Percentiles rank a stretch among this genome's conserved stretches.
phyloP scores from a whole-genome alignment of 2,329 filamentous ascomycete species.

The Monosporascus sp. region DNA sequence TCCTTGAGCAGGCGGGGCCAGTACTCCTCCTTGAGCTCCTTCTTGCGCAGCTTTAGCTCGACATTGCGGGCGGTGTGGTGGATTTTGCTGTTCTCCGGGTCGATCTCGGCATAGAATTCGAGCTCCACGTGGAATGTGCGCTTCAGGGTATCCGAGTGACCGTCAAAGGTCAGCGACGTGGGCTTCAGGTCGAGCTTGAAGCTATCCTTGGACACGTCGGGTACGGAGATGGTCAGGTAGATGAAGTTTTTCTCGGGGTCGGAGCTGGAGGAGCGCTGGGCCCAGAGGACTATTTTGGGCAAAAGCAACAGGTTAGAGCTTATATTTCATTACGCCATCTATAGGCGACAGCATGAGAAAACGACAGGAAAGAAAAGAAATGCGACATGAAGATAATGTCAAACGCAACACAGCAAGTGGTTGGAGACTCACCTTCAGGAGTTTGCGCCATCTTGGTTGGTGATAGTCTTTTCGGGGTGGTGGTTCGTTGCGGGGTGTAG shows the following conservation, averaged over 20 bases:
- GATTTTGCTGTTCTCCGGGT: constrained; percentile 75
- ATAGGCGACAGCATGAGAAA: not conserved
- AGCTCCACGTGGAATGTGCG: constrained; percentile 80
- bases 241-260: constrained; percentile 89
- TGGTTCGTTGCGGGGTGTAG: not conserved
- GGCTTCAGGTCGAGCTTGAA: constrained; percentile 81
- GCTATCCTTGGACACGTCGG: constrained; percentile 72
- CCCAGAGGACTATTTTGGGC: constrained; percentile 74
- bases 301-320: constrained; percentile 4
- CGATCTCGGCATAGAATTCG: constrained; percentile 87
- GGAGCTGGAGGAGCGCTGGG: constrained; percentile 80
- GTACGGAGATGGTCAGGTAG: constrained; percentile 85
- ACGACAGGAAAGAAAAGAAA: not conserved
- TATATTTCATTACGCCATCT: not conserved
- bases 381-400: not conserved
- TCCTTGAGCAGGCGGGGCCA: constrained; percentile 96
- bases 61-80: constrained; percentile 85
- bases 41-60: constrained; percentile 91
- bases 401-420: constrained; percentile 1
- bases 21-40: constrained; percentile 89
- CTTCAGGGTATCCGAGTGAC: constrained; percentile 79
- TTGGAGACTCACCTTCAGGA: constrained; percentile 31
- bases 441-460: constrained; percentile 25
- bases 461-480: not conserved
- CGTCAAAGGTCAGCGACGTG: constrained; percentile 72